Percentiles rank a stretch among this genome's conserved stretches.
phyloP scores from a whole-genome alignment of 2,329 filamentous ascomycete genomes.

The Trichoderma harzianum region DNA sequence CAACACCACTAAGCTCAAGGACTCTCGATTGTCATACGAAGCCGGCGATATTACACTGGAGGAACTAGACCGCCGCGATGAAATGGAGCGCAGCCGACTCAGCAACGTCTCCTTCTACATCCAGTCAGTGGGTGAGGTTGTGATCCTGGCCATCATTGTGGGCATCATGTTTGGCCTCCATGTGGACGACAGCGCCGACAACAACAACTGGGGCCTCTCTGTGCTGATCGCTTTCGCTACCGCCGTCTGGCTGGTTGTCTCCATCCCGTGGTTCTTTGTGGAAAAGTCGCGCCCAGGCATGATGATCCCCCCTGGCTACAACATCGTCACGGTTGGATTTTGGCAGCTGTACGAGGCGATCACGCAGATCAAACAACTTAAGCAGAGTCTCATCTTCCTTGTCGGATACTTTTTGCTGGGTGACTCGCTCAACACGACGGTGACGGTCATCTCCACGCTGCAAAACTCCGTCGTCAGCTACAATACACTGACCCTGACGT shows the following conservation, averaged over 20 bases:
- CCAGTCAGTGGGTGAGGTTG: constrained; percentile 59
- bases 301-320: constrained; percentile 35
- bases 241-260: constrained; percentile 60
- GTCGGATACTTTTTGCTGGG: constrained; percentile 66
- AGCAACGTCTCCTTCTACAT: constrained; percentile 63
- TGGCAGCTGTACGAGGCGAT: constrained; percentile 59
- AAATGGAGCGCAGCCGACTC: constrained; percentile 60
- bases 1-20: constrained; percentile 34
- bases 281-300: constrained; percentile 62
- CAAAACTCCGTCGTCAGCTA: constrained; percentile 65
- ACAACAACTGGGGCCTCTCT: constrained; percentile 65
- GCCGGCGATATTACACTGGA: constrained; percentile 50
- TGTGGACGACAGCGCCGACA: constrained; percentile 54
- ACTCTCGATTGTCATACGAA: constrained; percentile 31
- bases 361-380: constrained; percentile 59
- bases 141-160: constrained; percentile 62
- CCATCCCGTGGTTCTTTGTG: constrained; percentile 63
- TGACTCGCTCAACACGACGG: constrained; percentile 68
- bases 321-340: constrained; percentile 56
- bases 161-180: constrained; percentile 60
- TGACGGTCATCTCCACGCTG: constrained; percentile 63
- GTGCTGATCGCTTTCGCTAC: constrained; percentile 64
- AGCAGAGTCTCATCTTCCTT: constrained; percentile 64
- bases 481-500: constrained; percentile 62
- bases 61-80: constrained; percentile 60